These are phyloP conservation scores for Debaryomyces prosopidis DNA, from an alignment of 805 yeast genomes.

Conservation along the genomic window DNA sequence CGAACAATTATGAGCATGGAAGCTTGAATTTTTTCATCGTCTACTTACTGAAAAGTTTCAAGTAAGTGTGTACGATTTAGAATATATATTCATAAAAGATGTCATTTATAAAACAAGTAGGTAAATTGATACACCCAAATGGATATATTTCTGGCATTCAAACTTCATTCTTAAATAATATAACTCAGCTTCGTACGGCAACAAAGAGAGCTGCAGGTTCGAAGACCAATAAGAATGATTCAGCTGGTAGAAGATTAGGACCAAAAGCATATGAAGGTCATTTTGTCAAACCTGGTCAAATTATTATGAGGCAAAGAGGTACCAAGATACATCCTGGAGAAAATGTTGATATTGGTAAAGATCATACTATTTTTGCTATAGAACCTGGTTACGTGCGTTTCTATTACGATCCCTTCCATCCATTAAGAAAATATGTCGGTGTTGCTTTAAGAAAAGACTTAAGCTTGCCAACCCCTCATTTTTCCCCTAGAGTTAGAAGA, in stretches of 20 bases:
- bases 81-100: not conserved
- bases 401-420: constrained; percentile 95
- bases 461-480: constrained; percentile 83
- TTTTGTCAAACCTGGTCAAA: constrained; percentile 77
- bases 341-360: constrained; percentile 85
- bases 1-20: constrained; percentile 1
- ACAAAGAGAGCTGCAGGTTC: constrained; percentile 95
- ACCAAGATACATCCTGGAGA: constrained; percentile 94
- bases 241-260: constrained; percentile 93
- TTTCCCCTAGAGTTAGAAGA: constrained; percentile 83
- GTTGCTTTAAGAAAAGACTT: constrained; percentile 68
- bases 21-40: constrained; percentile 1
- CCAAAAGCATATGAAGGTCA: constrained; percentile 84
- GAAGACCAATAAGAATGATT: constrained; percentile 89
- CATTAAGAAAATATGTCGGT: constrained; percentile 87
- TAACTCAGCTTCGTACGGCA: constrained; percentile 71
- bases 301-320: constrained; percentile 92
- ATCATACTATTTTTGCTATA: constrained; percentile 85
- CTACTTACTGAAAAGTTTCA: not conserved
- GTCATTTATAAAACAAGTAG: constrained; percentile 1
- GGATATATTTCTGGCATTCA: not conserved
- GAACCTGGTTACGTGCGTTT: constrained; percentile 94
- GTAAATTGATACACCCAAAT: not conserved
- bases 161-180: not conserved
- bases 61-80: not conserved